These are phyloP conservation scores for Geotrichum klebahnii DNA, from an alignment of 1,139 yeast species.

Conservation along the genomic window DNA sequence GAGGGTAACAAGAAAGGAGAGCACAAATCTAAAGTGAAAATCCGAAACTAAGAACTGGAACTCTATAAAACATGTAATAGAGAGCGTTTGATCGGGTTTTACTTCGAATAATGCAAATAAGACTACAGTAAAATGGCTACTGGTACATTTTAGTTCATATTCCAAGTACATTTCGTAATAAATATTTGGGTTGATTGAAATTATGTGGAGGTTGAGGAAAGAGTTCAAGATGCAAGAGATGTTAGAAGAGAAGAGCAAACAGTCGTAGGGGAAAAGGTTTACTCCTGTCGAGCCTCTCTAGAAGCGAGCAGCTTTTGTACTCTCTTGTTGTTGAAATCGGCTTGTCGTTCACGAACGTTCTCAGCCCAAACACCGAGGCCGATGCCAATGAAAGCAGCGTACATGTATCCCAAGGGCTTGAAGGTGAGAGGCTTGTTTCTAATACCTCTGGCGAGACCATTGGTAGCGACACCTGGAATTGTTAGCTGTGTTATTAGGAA, in stretches of 20 bases:
- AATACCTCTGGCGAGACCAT: constrained; percentile 39
- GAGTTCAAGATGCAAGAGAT: constrained; percentile 11
- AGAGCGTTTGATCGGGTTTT: too few relatives aligned
- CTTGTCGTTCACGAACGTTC: constrained; percentile 34
- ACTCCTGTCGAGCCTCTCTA: constrained; percentile 32
- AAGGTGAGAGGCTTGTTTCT: constrained; percentile 39
- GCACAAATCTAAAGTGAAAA: too few relatives aligned
- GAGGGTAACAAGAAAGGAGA: too few relatives aligned
- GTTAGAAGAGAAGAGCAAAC: constrained; percentile 22
- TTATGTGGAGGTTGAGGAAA: not conserved
- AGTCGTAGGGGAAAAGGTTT: constrained; percentile 24
- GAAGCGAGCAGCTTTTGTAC: constrained; percentile 33
- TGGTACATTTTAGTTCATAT: not conserved
- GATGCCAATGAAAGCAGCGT: constrained; percentile 37
- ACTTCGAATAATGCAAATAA: not conserved
- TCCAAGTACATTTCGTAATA: constrained; percentile 2
- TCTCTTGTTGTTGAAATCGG: constrained; percentile 36
- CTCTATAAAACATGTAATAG: too few relatives aligned
- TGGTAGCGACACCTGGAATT: constrained; percentile 34
- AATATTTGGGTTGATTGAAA: constrained; percentile 5
- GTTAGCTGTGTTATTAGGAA: constrained; percentile 10
- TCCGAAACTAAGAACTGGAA: too few relatives aligned
- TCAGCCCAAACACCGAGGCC: constrained; percentile 37
- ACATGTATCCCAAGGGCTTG: constrained; percentile 37
- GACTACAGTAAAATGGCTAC: not conserved